A percentile compares a stretch with the other conserved stretches of the same genome.
These are phyloP conservation scores for Rhodotorula sp. DNA, from an alignment of 1,284 basidiomycete genomes.

Conservation along the genomic window DNA sequence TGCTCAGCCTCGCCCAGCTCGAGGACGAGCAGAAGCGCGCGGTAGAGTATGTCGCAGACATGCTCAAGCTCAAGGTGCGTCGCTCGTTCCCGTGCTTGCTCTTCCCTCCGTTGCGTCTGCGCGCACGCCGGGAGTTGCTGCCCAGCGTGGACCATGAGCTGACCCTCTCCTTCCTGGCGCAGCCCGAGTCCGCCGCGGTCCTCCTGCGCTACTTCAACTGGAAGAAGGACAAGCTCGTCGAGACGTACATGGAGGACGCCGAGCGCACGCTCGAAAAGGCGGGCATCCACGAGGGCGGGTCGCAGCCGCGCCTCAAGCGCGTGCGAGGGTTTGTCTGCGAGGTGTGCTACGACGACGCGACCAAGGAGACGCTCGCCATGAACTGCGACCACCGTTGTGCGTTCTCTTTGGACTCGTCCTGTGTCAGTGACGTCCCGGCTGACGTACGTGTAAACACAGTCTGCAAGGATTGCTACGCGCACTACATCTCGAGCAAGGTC, in stretches of 20 bases:
- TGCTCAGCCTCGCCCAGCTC: constrained; percentile 55
- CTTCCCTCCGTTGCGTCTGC: not conserved
- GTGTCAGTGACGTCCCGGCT: not conserved
- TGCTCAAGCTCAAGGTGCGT: constrained; percentile 82
- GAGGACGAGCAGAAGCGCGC: constrained; percentile 74
- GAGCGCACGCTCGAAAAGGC: constrained; percentile 68
- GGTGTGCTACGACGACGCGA: constrained; percentile 75
- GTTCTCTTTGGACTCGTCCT: not conserved
- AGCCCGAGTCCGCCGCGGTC: constrained; percentile 65
- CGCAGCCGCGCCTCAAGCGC: constrained; percentile 45
- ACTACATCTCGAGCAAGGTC: constrained; percentile 83
- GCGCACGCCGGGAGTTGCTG: too few relatives aligned
- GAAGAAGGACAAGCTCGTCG: constrained; percentile 89
- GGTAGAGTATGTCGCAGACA: constrained; percentile 76
- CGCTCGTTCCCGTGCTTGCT: not conserved
- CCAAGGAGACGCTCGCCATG: constrained; percentile 63
- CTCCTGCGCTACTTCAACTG: constrained; percentile 83
- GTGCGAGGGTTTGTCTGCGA: constrained; percentile 73
- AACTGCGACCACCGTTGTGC: constrained; percentile 71
- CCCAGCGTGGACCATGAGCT: not conserved
- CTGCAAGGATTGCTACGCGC: constrained; percentile 83
- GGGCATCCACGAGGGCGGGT: constrained; percentile 57
- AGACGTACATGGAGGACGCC: constrained; percentile 87
- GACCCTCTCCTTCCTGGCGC: constrained; percentile 38
- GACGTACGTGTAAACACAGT: constrained; percentile 46